Evolutionary conservation across 2,329 filamentous ascomycete species (phyloP).

Genomic region (Teratosphaeria zuluensis): DNA sequence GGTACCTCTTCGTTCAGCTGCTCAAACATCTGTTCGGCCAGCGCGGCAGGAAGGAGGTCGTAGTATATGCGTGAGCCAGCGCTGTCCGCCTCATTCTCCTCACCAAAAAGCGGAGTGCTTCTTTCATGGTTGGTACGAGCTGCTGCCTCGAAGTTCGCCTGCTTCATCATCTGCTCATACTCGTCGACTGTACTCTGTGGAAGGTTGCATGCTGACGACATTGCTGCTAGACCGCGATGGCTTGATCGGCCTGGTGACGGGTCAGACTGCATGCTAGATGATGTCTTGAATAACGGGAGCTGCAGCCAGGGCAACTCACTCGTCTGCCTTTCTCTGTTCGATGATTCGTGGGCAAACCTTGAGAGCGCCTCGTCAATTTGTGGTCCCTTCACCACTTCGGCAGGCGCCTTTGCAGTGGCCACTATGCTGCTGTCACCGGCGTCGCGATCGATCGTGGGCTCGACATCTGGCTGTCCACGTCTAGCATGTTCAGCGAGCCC

Average conservation of each 20-base stretch:
- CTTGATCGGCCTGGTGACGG: background rate
- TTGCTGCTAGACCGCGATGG: conserved; percentile 7
- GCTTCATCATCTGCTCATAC: conserved; percentile 7
- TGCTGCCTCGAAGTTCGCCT: background rate
- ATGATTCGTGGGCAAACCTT: conserved; percentile 8
- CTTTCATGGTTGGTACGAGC: background rate
- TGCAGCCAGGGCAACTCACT: conserved; percentile 11
- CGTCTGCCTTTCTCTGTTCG: background rate
- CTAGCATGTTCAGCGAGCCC: background rate
- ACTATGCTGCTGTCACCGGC: conserved; percentile 9
- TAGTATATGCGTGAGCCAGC: conserved; percentile 66
- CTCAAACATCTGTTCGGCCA: conserved; percentile 53
- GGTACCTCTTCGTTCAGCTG: conserved; percentile 62
- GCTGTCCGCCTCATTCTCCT: conserved; percentile 35
- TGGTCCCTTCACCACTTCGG: background rate
- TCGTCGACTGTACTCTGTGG: conserved; percentile 5
- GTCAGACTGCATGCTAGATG: background rate
- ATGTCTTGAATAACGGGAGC: background rate
- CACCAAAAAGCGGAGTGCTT: conserved; percentile 17
- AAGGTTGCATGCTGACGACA: conserved; percentile 2
- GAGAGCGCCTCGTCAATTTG: background rate
- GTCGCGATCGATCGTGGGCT: conserved; percentile 8
- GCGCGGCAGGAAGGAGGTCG: conserved; percentile 51
- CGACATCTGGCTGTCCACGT: conserved; percentile 5
- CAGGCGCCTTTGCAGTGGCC: background rate